phyloP scores from a whole-genome alignment of 1,139 yeast genomes.

The Magnusiomyces sp. region DNA sequence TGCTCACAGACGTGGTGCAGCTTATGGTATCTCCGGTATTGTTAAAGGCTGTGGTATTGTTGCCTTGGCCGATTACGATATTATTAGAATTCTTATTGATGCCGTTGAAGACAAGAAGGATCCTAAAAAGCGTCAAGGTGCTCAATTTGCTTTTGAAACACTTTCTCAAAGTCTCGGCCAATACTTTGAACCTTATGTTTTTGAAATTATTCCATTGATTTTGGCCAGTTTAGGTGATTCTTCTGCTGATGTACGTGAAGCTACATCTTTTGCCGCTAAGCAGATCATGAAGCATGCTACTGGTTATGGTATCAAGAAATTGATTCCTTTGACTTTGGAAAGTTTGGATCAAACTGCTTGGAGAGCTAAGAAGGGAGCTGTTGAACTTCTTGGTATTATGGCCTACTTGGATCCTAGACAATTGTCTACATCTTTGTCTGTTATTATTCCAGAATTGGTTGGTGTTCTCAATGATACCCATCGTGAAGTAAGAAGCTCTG shows the following conservation, averaged over 20 bases:
- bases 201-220: conserved; percentile 76
- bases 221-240: conserved; percentile 79
- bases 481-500: conserved; percentile 93
- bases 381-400: conserved; percentile 93
- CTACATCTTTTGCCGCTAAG: conserved; percentile 82
- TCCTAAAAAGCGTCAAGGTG: conserved; percentile 73
- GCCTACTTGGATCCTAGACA: conserved; percentile 95
- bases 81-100: conserved; percentile 66
- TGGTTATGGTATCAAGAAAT: conserved; percentile 80
- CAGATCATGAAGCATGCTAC: conserved; percentile 88
- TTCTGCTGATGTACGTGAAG: conserved; percentile 75
- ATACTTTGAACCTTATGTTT: conserved; percentile 86
- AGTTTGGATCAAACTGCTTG: conserved; percentile 86
- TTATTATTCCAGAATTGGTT: conserved; percentile 91
- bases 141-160: conserved; percentile 78
- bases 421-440: conserved; percentile 77
- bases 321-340: conserved; percentile 83
- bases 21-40: conserved; percentile 90
- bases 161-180: conserved; percentile 67
- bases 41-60: conserved; percentile 85
- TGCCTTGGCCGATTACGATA: conserved; percentile 64
- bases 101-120: conserved; percentile 86
- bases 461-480: conserved; percentile 92
- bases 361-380: conserved; percentile 97
- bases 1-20: conserved; percentile 80